These are phyloP conservation scores for Cryptosporidium ryanae DNA, from an alignment of 169 alveolate species.

Conservation along the genomic window DNA sequence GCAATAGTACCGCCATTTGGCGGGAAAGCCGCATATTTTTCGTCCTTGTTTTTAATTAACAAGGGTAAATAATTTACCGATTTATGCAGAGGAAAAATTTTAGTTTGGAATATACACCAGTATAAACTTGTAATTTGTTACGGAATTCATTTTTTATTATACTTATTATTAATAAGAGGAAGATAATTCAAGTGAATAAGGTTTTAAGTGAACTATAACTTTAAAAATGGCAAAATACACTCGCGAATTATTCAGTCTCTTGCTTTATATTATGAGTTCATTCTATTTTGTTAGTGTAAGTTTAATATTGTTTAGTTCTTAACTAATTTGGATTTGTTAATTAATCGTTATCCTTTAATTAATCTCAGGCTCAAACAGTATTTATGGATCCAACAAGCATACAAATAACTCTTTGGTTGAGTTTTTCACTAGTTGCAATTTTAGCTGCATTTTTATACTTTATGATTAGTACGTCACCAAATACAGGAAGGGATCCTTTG, in stretches of 20 bases:
- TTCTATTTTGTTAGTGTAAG: conserved; percentile 25
- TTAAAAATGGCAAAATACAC: too few relatives aligned
- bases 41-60: not conserved
- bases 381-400: conserved; percentile 60
- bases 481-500: conserved; percentile 67
- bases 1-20: conserved; percentile 11
- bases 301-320: not conserved
- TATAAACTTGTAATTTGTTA: not conserved
- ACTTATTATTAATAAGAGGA: too few relatives aligned
- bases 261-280: not conserved
- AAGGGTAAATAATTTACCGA: too few relatives aligned
- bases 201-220: too few relatives aligned
- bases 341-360: not conserved
- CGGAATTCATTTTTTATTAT: too few relatives aligned
- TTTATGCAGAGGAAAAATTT: too few relatives aligned
- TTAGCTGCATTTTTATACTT: conserved; percentile 33
- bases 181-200: too few relatives aligned
- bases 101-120: too few relatives aligned
- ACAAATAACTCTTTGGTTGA: conserved; percentile 68
- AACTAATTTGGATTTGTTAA: not conserved
- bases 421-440: conserved; percentile 20
- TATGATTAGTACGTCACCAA: conserved; percentile 70
- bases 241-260: too few relatives aligned
- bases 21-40: conserved; percentile 12
- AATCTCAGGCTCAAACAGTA: conserved; percentile 56